Percentiles rank a stretch among this genome's conserved stretches.
Conservation (phyloP, 139 green algal genomes). For the Chlamydomonas asymmetrica region DNA sequence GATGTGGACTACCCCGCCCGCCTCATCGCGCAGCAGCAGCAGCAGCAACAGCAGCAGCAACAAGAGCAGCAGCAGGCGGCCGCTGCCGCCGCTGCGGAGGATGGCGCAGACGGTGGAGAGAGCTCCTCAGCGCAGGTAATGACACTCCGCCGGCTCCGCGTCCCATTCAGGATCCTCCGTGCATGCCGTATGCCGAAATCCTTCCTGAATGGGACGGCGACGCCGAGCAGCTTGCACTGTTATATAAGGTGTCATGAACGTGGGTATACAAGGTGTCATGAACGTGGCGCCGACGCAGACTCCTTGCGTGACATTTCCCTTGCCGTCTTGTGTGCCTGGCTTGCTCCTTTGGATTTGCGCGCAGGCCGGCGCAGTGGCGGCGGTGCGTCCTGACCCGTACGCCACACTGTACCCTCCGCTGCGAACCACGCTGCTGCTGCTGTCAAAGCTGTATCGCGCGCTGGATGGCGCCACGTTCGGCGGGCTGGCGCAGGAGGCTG, state of each 20-base stretch:
- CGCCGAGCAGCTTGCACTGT: too few relatives aligned
- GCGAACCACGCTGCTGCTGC: constrained; percentile 72
- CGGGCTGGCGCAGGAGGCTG: constrained; percentile 88
- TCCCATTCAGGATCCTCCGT: too few relatives aligned
- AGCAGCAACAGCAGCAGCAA: constrained; percentile 6
- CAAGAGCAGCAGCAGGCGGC: not conserved
- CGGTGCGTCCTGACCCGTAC: constrained; percentile 20
- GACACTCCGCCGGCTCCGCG: too few relatives aligned
- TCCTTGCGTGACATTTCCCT: too few relatives aligned
- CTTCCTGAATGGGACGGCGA: too few relatives aligned
- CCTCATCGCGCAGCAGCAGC: constrained; percentile 46
- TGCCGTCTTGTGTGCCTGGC: not conserved
- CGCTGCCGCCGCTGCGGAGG: constrained; percentile 3
- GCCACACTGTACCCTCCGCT: constrained; percentile 82
- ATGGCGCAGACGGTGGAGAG: not conserved
- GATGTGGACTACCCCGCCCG: constrained; percentile 88
- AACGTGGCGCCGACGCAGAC: too few relatives aligned
- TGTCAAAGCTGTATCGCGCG: constrained; percentile 90
- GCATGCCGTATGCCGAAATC: too few relatives aligned
- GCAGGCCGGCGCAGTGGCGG: not conserved
- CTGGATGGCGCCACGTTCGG: constrained; percentile 84
- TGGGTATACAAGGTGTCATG: too few relatives aligned
- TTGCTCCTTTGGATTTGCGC: not conserved
- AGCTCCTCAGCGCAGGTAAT: not conserved
- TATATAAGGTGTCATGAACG: too few relatives aligned